These are phyloP conservation scores for Monosporascus sp. DNA, from an alignment of 2,329 filamentous ascomycete species.

Conservation along the genomic window DNA sequence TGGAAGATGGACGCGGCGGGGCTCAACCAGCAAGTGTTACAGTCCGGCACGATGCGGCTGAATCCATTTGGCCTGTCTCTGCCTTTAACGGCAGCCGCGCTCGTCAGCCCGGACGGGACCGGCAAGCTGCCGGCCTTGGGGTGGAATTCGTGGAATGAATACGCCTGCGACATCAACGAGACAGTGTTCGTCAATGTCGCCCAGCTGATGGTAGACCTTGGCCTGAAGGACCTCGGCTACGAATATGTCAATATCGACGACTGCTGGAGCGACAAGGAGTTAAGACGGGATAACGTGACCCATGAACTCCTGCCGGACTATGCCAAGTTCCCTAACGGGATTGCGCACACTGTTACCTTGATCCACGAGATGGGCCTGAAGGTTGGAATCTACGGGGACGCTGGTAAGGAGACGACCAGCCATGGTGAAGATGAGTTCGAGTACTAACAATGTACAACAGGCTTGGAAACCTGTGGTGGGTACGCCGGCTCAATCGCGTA, in stretches of 20 bases:
- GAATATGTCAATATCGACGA: slow-evolving; percentile 58
- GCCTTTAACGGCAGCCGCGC: background rate
- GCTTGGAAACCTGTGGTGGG: slow-evolving; percentile 43
- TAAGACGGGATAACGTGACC: slow-evolving; percentile 33
- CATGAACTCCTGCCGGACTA: slow-evolving; percentile 40
- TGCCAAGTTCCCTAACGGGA: slow-evolving; percentile 52
- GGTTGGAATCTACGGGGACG: slow-evolving; percentile 57
- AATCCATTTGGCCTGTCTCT: too few relatives aligned
- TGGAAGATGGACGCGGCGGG: too few relatives aligned
- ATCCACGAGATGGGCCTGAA: slow-evolving; percentile 55
- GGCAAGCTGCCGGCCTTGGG: slow-evolving; percentile 35
- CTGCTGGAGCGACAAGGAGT: slow-evolving; percentile 47
- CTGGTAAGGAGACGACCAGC: slow-evolving; percentile 27
- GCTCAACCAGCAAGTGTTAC: too few relatives aligned
- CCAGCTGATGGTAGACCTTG: slow-evolving; percentile 40
- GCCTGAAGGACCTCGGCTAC: slow-evolving; percentile 49
- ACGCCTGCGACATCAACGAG: slow-evolving; percentile 45
- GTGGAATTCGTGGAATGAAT: slow-evolving; percentile 50
- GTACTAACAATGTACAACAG: too few relatives aligned
- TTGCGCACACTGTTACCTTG: slow-evolving; percentile 45
- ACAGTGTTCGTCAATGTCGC: slow-evolving; percentile 42
- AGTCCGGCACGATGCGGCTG: too few relatives aligned
- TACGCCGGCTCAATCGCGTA: slow-evolving; percentile 52
- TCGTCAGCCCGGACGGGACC: slow-evolving; percentile 1
- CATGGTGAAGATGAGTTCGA: too few relatives aligned